Percentiles rank a stretch among this genome's conserved stretches.
Conservation (phyloP, 768 basidiomycete genomes). For the Royoungia palumana region DNA sequence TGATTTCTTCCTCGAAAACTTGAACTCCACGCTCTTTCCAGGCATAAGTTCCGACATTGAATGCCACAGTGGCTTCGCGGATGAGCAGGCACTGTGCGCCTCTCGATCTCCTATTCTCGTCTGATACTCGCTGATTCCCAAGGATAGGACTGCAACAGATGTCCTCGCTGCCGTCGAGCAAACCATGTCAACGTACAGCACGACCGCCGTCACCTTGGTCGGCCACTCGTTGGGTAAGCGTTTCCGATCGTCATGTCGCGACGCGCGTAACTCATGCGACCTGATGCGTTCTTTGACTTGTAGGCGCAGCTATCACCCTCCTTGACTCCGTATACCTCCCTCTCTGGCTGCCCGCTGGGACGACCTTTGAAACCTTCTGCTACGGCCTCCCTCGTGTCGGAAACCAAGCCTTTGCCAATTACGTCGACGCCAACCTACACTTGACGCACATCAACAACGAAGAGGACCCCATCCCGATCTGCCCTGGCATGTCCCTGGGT, state of each 20-base stretch:
- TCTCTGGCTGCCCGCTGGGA: constrained; percentile 34
- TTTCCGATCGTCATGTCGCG: neutral
- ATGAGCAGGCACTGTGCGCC: constrained; percentile 42
- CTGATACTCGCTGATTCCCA: neutral
- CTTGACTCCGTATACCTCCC: constrained; percentile 40
- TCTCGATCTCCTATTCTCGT: neutral
- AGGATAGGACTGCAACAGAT: constrained; percentile 35
- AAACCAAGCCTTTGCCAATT: constrained; percentile 58
- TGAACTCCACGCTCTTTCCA: constrained; percentile 47
- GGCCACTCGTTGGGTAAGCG: constrained; percentile 41
- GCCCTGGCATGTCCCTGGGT: constrained; percentile 34
- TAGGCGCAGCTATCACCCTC: constrained; percentile 38
- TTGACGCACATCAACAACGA: constrained; percentile 57
- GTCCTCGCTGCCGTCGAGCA: constrained; percentile 44
- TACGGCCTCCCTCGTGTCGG: constrained; percentile 45
- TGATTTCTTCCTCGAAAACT: constrained; percentile 32
- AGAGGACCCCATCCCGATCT: constrained; percentile 38
- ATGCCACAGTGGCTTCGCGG: constrained; percentile 47
- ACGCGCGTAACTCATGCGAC: neutral
- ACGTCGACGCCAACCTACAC: constrained; percentile 44
- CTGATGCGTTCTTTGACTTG: neutral
- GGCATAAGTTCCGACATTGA: constrained; percentile 41
- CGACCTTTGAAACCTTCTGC: constrained; percentile 29
- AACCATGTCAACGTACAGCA: constrained; percentile 34
- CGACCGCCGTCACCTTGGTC: constrained; percentile 41